Percentiles rank a stretch among this genome's conserved stretches.
Conservation (phyloP, 2,329 filamentous ascomycete genomes). For the Fusarium nematophilum region DNA sequence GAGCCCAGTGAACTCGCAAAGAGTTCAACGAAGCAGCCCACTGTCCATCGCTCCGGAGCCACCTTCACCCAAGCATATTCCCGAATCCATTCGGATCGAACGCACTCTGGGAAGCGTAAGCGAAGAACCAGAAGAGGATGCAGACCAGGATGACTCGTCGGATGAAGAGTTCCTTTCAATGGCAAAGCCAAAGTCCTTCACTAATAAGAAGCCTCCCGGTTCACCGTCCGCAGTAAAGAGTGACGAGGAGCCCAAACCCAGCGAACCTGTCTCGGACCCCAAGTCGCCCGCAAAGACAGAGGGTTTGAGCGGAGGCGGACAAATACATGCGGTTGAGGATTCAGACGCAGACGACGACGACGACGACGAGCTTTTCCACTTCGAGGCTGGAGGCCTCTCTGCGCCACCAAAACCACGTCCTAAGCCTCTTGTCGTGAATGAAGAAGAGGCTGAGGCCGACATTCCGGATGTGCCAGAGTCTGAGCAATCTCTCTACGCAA, state of each 20-base stretch:
- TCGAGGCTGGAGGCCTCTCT: slow-evolving; percentile 53
- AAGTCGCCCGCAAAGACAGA: slow-evolving; percentile 14
- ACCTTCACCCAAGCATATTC: slow-evolving; percentile 23
- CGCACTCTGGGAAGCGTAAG: slow-evolving; percentile 40
- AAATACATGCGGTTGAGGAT: slow-evolving; percentile 5
- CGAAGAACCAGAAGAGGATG: slow-evolving; percentile 42
- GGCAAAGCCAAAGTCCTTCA: slow-evolving; percentile 49
- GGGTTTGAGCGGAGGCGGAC: background rate
- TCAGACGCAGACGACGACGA: slow-evolving; percentile 48
- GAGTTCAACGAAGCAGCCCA: slow-evolving; percentile 8
- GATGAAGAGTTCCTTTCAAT: slow-evolving; percentile 57
- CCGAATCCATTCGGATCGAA: slow-evolving; percentile 31
- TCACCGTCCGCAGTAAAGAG: slow-evolving; percentile 30
- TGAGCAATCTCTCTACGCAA: slow-evolving; percentile 51
- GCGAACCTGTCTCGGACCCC: slow-evolving; percentile 4
- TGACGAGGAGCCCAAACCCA: slow-evolving; percentile 11
- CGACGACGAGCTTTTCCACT: slow-evolving; percentile 59
- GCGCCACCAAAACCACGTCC: slow-evolving; percentile 43
- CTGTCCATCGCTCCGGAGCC: slow-evolving; percentile 31
- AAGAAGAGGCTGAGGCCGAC: slow-evolving; percentile 51
- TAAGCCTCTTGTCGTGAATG: slow-evolving; percentile 43
- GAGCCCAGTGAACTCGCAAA: slow-evolving; percentile 6
- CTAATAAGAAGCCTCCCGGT: slow-evolving; percentile 40
- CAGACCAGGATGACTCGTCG: slow-evolving; percentile 49
- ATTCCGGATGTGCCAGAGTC: slow-evolving; percentile 38